Conservation (phyloP, 495 filamentous ascomycete species). For the Penicillium fimorum region DNA sequence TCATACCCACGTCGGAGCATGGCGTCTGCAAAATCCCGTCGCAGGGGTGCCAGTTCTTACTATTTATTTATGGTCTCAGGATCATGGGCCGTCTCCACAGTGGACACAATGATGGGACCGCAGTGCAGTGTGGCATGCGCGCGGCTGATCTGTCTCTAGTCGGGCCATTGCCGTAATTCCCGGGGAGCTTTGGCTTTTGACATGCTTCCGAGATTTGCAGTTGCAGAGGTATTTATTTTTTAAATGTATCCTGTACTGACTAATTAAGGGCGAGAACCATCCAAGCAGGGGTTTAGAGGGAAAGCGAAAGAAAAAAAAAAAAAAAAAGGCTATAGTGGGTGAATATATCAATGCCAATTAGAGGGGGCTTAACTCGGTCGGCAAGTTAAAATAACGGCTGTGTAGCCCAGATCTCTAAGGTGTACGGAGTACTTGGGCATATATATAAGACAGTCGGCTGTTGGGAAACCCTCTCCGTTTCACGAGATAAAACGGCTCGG, state of each 20-base stretch:
- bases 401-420: constrained; percentile 12
- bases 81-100: constrained; percentile 20
- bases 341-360: background rate
- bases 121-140: constrained; percentile 21
- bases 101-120: constrained; percentile 8
- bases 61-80: constrained; percentile 1
- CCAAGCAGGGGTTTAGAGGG: background rate
- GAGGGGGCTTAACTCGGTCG: constrained; percentile 6
- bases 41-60: constrained; percentile 4
- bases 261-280: background rate
- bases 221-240: background rate
- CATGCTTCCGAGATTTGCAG: constrained; percentile 6
- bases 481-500: constrained; percentile 25
- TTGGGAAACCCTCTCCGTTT: constrained; percentile 16
- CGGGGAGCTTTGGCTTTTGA: constrained; percentile 10
- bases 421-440: background rate
- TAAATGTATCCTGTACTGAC: background rate
- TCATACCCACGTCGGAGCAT: constrained; percentile 13
- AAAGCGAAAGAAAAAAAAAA: background rate
- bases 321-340: constrained; percentile 1
- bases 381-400: constrained; percentile 15
- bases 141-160: constrained; percentile 25
- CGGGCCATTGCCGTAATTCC: constrained; percentile 10
- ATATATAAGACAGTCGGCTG: constrained; percentile 3
- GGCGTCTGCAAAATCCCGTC: constrained; percentile 12